Conservation (phyloP, 2,329 filamentous ascomycete species). For the Fusarium sp. region DNA sequence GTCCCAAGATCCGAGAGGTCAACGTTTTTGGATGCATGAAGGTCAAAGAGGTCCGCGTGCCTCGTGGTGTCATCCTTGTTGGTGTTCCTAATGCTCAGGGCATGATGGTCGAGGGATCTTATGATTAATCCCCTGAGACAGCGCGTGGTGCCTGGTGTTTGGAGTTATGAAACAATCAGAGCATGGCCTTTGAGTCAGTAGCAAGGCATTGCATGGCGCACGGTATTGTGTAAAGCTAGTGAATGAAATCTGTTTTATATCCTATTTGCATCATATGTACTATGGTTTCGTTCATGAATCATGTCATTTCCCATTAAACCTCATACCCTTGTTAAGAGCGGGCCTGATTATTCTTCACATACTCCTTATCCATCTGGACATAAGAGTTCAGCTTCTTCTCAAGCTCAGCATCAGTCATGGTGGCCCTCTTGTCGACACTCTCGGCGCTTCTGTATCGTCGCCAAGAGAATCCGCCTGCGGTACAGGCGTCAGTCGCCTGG, state of each 20-base stretch:
- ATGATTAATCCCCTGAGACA: conserved; percentile 14
- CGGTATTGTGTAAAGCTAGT: not conserved
- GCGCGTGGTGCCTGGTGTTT: conserved; percentile 1
- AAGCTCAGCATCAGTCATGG: conserved; percentile 49
- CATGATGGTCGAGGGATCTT: conserved; percentile 65
- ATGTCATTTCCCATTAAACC: conserved; percentile 1
- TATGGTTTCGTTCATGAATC: not conserved
- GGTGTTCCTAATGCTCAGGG: conserved; percentile 68
- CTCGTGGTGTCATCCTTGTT: conserved; percentile 64
- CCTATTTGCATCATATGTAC: conserved; percentile 1
- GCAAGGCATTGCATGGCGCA: conserved; percentile 9
- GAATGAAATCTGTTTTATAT: not conserved
- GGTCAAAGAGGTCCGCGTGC: conserved; percentile 63
- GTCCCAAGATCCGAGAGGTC: conserved; percentile 67
- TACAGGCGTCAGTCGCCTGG: conserved; percentile 53
- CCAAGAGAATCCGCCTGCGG: conserved; percentile 34
- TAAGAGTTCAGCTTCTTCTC: conserved; percentile 50
- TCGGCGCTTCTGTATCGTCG: conserved; percentile 34
- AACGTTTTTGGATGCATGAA: conserved; percentile 74
- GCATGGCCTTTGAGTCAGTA: not conserved
- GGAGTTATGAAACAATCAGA: not conserved
- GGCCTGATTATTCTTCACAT: conserved; percentile 33
- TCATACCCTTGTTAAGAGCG: not conserved
- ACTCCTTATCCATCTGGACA: conserved; percentile 48
- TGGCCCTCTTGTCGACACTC: conserved; percentile 9